Conservation (phyloP, 305 asterid genomes). For the Stenogyne calaminthoides region DNA sequence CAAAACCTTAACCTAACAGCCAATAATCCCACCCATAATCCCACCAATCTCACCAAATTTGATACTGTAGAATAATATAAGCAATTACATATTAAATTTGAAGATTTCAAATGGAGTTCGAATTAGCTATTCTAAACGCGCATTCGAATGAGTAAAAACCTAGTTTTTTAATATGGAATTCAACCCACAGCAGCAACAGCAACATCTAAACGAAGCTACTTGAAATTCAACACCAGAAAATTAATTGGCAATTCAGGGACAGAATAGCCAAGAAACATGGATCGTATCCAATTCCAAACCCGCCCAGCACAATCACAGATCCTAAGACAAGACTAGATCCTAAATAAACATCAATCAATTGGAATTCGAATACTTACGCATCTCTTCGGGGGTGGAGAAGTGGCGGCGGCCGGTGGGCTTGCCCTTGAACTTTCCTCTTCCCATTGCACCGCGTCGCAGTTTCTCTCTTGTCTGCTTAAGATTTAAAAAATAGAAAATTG, state of each 20-base stretch:
- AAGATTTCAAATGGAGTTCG: background rate
- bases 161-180: background rate
- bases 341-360: background rate
- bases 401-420: conserved; percentile 99
- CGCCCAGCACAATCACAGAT: background rate
- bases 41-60: background rate
- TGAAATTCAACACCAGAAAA: background rate
- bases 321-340: conserved; percentile 2
- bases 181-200: background rate
- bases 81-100: background rate
- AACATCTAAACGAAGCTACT: background rate
- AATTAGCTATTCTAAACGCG: background rate
- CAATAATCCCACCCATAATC: background rate
- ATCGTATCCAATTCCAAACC: background rate
- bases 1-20: background rate
- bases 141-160: background rate
- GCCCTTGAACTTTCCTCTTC: conserved; percentile 96
- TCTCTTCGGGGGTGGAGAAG: conserved; percentile 87
- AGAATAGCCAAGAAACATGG: conserved; percentile 3
- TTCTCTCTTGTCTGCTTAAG: conserved; percentile 25
- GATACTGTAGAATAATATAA: background rate
- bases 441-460: conserved; percentile 45
- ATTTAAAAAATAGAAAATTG: conserved; percentile 13
- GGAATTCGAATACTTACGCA: conserved; percentile 47
- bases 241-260: background rate